These are phyloP conservation scores for Rhodofomes roseus DNA, from an alignment of 1,284 basidiomycete species.

Conservation along the genomic window DNA sequence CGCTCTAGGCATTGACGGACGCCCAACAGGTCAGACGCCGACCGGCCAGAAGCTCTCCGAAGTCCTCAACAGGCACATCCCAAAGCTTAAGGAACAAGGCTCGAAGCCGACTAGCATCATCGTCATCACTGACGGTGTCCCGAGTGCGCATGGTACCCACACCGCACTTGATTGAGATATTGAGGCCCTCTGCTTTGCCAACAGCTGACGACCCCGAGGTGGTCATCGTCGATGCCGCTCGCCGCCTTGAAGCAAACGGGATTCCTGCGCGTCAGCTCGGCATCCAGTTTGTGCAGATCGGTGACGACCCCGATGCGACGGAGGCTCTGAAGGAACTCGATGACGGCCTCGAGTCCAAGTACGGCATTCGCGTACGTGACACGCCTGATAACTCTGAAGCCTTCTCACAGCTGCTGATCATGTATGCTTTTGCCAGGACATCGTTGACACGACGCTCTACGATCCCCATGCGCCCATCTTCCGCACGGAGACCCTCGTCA, in stretches of 20 bases:
- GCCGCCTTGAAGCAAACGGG: slow-evolving; percentile 37
- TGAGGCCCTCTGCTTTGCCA: slow-evolving; percentile 1
- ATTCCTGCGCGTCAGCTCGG: slow-evolving; percentile 32
- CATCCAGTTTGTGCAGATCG: slow-evolving; percentile 57
- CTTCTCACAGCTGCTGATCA: neutral
- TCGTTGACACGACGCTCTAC: neutral
- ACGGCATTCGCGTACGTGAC: neutral
- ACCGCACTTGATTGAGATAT: neutral
- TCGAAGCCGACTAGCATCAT: slow-evolving; percentile 41
- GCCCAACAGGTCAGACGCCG: slow-evolving; percentile 30
- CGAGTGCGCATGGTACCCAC: slow-evolving; percentile 31
- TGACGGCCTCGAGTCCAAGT: slow-evolving; percentile 24
- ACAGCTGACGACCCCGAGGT: slow-evolving; percentile 44
- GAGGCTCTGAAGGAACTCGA: slow-evolving; percentile 37
- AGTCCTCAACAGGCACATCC: slow-evolving; percentile 38
- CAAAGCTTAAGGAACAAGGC: slow-evolving; percentile 31
- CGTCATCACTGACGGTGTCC: slow-evolving; percentile 48
- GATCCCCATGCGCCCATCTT: neutral
- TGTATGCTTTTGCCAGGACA: neutral
- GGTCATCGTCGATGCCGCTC: slow-evolving; percentile 43
- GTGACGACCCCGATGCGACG: slow-evolving; percentile 37
- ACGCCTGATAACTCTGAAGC: neutral
- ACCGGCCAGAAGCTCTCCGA: slow-evolving; percentile 37
- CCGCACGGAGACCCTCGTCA: neutral
- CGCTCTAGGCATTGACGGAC: neutral